Evolutionary conservation across 169 alveolate genomes (phyloP).

Genomic region (Eimeria necatrix): DNA sequence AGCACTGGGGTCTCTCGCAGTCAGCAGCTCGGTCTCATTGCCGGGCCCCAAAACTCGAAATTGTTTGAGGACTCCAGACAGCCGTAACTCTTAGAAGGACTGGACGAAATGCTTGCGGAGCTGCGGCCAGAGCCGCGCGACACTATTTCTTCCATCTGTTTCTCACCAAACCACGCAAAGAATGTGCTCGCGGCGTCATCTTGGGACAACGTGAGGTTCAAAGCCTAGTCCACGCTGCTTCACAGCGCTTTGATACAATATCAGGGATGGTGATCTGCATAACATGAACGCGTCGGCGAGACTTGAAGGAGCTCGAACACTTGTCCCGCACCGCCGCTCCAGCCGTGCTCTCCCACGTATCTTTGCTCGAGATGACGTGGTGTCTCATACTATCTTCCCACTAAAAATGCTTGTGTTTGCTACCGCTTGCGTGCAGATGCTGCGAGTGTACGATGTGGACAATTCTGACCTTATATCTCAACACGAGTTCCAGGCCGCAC

Average conservation of each 20-base stretch:
- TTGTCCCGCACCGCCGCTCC: too few relatives aligned
- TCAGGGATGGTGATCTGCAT: too few relatives aligned
- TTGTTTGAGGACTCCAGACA: background rate
- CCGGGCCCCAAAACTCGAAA: background rate
- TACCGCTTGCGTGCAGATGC: constrained; percentile 67
- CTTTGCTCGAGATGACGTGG: too few relatives aligned
- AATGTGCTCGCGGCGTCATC: constrained; percentile 78
- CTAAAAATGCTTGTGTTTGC: background rate
- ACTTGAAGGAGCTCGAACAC: too few relatives aligned
- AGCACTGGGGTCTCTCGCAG: background rate
- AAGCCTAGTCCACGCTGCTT: background rate
- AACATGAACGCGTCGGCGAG: too few relatives aligned
- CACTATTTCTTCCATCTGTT: constrained; percentile 79
- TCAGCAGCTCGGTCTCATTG: background rate
- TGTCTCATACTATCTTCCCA: too few relatives aligned
- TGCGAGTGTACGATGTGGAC: constrained; percentile 80
- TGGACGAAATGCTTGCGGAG: constrained; percentile 65
- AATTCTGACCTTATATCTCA: constrained; percentile 65
- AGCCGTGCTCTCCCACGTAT: too few relatives aligned
- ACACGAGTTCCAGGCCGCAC: constrained; percentile 75
- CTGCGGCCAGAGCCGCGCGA: constrained; percentile 82
- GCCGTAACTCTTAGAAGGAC: background rate
- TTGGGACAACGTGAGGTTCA: constrained; percentile 79
- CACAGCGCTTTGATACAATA: too few relatives aligned
- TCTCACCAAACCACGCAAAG: constrained; percentile 72